These are phyloP conservation scores for Backusella psychrophila DNA, from an alignment of 192 early-diverging fungal genomes.

Conservation along the genomic window DNA sequence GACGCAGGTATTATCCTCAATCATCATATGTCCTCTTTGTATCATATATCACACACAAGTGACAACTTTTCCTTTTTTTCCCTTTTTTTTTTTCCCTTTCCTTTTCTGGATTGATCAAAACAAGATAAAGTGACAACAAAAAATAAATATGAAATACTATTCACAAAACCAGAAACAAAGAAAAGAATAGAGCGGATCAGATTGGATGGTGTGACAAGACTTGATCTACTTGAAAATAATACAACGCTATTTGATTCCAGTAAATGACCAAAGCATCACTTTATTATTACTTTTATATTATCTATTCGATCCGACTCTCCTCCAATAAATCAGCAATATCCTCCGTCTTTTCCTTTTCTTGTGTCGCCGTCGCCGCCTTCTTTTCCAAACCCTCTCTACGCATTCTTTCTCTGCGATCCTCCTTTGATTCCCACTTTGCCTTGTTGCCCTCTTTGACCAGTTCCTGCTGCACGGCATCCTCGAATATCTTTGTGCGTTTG, in stretches of 20 bases:
- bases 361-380: conserved; percentile 11
- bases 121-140: too few species aligned
- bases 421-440: conserved; percentile 36
- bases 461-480: conserved; percentile 4
- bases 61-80: not conserved
- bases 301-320: not conserved
- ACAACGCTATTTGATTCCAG: too few species aligned
- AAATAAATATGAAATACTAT: too few species aligned
- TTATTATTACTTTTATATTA: not conserved
- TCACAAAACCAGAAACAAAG: too few species aligned
- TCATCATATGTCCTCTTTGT: not conserved
- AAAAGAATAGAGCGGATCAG: too few species aligned
- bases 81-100: not conserved
- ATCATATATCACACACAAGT: not conserved
- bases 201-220: too few species aligned
- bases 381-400: conserved; percentile 38
- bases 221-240: too few species aligned
- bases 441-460: conserved; percentile 21
- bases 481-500: conserved; percentile 22
- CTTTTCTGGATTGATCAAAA: not conserved
- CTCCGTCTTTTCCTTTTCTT: not conserved
- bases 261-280: too few species aligned
- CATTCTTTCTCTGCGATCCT: conserved; percentile 42
- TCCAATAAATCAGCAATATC: not conserved
- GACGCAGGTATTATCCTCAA: not conserved